These are phyloP conservation scores for Chloranthus sessilifolius DNA, from an alignment of 164 flowering plant species.

Conservation along the genomic window DNA sequence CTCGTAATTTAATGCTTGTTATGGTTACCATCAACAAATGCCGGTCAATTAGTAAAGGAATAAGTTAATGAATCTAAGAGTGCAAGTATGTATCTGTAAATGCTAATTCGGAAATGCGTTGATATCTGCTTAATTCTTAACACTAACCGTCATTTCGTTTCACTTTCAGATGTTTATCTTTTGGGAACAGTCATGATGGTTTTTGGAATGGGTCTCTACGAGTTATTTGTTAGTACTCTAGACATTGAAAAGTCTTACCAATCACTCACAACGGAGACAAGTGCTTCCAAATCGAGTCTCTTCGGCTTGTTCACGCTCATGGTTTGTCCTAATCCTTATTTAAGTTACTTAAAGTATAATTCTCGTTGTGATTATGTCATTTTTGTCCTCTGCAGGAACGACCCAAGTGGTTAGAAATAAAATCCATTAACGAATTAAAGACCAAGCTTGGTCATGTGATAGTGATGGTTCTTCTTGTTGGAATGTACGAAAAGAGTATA, in stretches of 20 bases:
- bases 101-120: too few relatives aligned
- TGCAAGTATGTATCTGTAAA: too few relatives aligned
- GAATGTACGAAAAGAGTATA: conserved; percentile 74
- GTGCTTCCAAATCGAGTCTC: conserved; percentile 43
- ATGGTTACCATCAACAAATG: too few relatives aligned
- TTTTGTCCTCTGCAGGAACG: conserved; percentile 51
- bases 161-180: conserved; percentile 56
- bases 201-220: conserved; percentile 92
- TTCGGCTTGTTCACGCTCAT: conserved; percentile 68
- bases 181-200: conserved; percentile 85
- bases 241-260: conserved; percentile 27
- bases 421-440: conserved; percentile 69
- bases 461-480: conserved; percentile 84
- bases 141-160: conserved; percentile 6
- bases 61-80: too few relatives aligned
- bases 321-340: conserved; percentile 26
- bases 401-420: conserved; percentile 75
- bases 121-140: too few relatives aligned
- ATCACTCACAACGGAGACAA: conserved; percentile 22
- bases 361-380: neutral
- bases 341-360: neutral
- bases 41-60: too few relatives aligned
- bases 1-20: too few relatives aligned
- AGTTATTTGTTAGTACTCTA: conserved; percentile 77
- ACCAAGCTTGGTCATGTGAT: conserved; percentile 90